phyloP scores from a whole-genome alignment of 139 green algal genomes.

The Picochlorum sp. region DNA sequence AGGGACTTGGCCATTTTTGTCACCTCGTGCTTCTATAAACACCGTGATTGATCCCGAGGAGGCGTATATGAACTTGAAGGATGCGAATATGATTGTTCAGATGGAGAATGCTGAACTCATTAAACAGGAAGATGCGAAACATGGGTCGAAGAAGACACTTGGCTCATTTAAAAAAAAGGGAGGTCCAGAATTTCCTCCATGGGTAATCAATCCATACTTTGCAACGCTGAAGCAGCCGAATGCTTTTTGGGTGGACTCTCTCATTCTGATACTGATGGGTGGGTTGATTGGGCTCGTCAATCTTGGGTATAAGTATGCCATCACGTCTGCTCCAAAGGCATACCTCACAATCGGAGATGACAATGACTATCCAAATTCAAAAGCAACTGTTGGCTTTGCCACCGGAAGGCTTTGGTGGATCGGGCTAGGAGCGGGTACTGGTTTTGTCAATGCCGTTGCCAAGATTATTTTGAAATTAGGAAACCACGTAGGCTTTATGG shows the following conservation, averaged over 20 bases:
- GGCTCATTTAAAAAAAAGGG: neutral
- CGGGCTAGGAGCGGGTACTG: neutral
- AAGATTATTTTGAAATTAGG: conserved; percentile 1
- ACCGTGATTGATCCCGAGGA: no score
- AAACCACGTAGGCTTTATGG: neutral
- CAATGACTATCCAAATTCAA: neutral
- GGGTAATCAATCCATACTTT: conserved; percentile 2
- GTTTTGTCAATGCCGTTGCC: neutral
- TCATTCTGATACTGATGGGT: neutral
- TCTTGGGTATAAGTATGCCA: conserved; percentile 1
- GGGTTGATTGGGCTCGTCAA: neutral
- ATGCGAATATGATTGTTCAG: no score
- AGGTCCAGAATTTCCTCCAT: conserved; percentile 1
- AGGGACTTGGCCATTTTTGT: no score
- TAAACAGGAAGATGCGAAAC: no score
- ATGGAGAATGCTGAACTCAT: no score
- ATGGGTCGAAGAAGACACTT: no score
- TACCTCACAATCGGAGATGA: neutral
- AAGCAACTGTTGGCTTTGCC: neutral
- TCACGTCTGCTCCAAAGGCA: neutral
- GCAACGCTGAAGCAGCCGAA: neutral
- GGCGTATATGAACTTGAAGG: no score
- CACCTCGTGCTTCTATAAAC: no score
- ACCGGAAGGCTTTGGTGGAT: conserved; percentile 1
- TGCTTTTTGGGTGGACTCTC: neutral